Base-by-base conservation (phyloP, 2,329 filamentous ascomycete species). In the Biscogniauxia mediterranea region DNA sequence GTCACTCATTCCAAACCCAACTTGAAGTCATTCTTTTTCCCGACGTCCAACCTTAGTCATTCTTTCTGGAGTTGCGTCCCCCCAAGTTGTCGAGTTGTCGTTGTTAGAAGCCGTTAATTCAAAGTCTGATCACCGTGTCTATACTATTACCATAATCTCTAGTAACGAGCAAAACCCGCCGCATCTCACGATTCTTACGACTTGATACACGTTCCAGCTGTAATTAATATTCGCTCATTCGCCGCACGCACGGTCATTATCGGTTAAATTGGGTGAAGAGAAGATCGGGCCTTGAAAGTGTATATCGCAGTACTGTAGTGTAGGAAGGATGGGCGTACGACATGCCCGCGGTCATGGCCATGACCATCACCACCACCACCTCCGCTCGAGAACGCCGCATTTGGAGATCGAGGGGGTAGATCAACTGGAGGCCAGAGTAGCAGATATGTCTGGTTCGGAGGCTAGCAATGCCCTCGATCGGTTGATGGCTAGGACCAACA, bases 1-100 rank as follows among this genome's bases (percentile, higher is more conserved):
- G 80, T 77, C 85, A 80, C 78, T 85, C 83, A 70, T 84, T 85
- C 79, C 72, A 69, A 28, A 74, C 63, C 66, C 68, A 74, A 71
- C 71, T 72, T 73, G 65, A 66, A 75, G 73, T 76, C 78, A 73
- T 74, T 81, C 79, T 79, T 78, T 76, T 56, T 17, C 26, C 23
- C 56, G 23, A 46, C 26, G 19, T 54, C 64, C 59, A 60, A 59
- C 64, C 65, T 61, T 56, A 69, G 68, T 70, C 71, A 65, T 65
- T 71, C 70, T 55, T 71, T 73, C 60, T 49, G 64, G 60, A 61
- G 53, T 60, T 51, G 55, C 59, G 61, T 60, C 60, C 52, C 32
- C 51, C 54, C 60, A 56, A 62, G 67, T 67, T 13, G 60, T n/a
- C n/a, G n/a, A n/a, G n/a, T n/a, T n/a, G n/a, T n/a, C n/a, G n/a